Percentiles rank a stretch among this genome's conserved stretches.
Conservation (phyloP, 2,329 filamentous ascomycete genomes). For the Neonectria coccinea region DNA sequence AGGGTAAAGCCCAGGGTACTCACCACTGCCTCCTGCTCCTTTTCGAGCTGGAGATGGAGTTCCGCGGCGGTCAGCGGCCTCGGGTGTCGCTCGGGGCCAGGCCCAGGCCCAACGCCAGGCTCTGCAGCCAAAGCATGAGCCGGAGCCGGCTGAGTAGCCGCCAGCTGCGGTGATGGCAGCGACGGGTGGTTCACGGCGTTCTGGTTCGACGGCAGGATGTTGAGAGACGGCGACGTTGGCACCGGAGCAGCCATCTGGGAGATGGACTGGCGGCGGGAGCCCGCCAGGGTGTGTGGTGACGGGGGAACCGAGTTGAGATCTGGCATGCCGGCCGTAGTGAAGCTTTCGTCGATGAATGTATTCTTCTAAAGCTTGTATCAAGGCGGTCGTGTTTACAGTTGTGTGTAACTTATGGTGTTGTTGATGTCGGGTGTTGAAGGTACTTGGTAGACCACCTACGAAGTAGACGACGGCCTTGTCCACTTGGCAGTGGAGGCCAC, state of each 20-base stretch:
- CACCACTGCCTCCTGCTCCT: constrained; percentile 95
- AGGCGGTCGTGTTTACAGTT: not conserved
- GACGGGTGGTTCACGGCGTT: constrained; percentile 58
- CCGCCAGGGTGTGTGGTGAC: constrained; percentile 59
- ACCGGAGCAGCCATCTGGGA: constrained; percentile 57
- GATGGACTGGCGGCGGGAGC: constrained; percentile 58
- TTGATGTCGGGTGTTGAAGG: not conserved
- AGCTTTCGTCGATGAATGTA: not conserved
- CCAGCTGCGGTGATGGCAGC: constrained; percentile 45
- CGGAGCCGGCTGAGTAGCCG: constrained; percentile 46
- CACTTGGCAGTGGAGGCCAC: constrained; percentile 3
- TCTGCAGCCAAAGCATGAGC: constrained; percentile 49
- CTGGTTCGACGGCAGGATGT: constrained; percentile 70
- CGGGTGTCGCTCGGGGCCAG: constrained; percentile 85
- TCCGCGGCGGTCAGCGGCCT: constrained; percentile 89
- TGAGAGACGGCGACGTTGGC: constrained; percentile 58
- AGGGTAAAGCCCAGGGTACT: constrained; percentile 40
- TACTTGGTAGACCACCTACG: not conserved
- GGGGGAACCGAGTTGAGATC: constrained; percentile 68
- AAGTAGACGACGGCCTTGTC: not conserved
- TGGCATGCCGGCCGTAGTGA: constrained; percentile 55
- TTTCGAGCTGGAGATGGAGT: constrained; percentile 89
- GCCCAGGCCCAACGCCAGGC: constrained; percentile 64
- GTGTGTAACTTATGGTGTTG: not conserved
- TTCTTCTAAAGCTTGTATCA: not conserved